Base-by-base conservation (phyloP, 331 rosid genomes). In the Saraca asoca region DNA sequence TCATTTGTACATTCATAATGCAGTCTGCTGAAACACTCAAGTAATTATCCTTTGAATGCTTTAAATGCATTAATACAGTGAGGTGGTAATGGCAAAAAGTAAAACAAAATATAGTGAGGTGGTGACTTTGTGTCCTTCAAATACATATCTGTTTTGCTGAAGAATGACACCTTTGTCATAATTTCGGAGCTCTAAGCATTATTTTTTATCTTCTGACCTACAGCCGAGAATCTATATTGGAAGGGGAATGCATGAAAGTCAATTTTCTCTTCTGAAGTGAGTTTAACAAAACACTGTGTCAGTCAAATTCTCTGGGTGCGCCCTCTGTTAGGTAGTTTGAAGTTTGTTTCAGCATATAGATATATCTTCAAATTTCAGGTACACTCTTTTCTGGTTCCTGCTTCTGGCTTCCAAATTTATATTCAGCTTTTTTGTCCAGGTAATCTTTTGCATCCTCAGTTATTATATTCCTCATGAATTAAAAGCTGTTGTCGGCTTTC, bases 221-320 rank as follows among this genome's bases (percentile, higher is more conserved):
- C 89, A 94, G 98, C 97, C 96, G 66, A 86, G 98, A 74, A 77
- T 88, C 72, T 94, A 90, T 62, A 57, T 94, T 31, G 98, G 98
- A 58, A 86, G 98, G 69, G 98, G 97, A 74, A 94, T 90, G 98
- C 98, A 94, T 74, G 98, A 94, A 77, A 94, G 97, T 63, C 96
- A 84, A 73, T 88, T 83, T 83, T 55, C 91, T 70, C 95, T 90
- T 57, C 59, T 94, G 39, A 94, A 90, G 98, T 94, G 83, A 79
- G 98, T 59, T 77, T 55, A 7, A 10, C 59, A 15, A 11, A 51
- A 19, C 65, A 73, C 31, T 57, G 14, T 57, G 49, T 42, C 56
- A 42, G 46, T 48, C 16, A 17, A 58, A 49, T 53, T 70, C 12
- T 68, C 51, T 41, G 12, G 71, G 53, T 41, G n/a, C 59, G 9